phyloP scores from a whole-genome alignment of 257 asterid species.

The Penstemon davidsonii region DNA sequence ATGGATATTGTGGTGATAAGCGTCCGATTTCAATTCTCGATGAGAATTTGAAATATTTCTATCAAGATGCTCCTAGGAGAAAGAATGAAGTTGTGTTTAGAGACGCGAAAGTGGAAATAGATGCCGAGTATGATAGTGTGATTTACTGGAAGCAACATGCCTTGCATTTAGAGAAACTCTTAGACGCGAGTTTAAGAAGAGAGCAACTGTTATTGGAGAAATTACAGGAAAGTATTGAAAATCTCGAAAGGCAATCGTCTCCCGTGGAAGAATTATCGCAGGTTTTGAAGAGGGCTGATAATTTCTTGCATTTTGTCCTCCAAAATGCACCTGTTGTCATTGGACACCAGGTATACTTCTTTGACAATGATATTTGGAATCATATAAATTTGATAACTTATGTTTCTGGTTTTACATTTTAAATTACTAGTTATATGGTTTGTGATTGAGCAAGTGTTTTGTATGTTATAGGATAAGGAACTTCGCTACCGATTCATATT shows the following conservation, averaged over 20 bases:
- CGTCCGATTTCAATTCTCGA: constrained; percentile 79
- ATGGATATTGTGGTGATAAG: constrained; percentile 72
- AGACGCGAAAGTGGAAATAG: constrained; percentile 51
- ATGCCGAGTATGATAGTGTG: constrained; percentile 65
- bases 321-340: constrained; percentile 95
- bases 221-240: constrained; percentile 77
- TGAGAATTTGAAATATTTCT: constrained; percentile 58
- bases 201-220: constrained; percentile 63
- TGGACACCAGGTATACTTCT: constrained; percentile 71
- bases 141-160: constrained; percentile 72
- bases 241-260: constrained; percentile 73
- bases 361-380: neutral
- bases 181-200: constrained; percentile 57
- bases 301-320: constrained; percentile 82
- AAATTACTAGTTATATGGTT: too few species aligned
- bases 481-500: constrained; percentile 88
- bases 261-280: constrained; percentile 84
- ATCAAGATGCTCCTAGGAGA: constrained; percentile 54
- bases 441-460: constrained; percentile 3
- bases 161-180: constrained; percentile 61
- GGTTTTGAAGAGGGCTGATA: constrained; percentile 76
- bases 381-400: too few species aligned
- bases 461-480: constrained; percentile 66
- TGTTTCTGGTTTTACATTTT: neutral
- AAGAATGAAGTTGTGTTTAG: constrained; percentile 47